These are phyloP conservation scores for Triticum dicoccoides DNA, from an alignment of 176 grass and related monocot species.

Conservation along the genomic window DNA sequence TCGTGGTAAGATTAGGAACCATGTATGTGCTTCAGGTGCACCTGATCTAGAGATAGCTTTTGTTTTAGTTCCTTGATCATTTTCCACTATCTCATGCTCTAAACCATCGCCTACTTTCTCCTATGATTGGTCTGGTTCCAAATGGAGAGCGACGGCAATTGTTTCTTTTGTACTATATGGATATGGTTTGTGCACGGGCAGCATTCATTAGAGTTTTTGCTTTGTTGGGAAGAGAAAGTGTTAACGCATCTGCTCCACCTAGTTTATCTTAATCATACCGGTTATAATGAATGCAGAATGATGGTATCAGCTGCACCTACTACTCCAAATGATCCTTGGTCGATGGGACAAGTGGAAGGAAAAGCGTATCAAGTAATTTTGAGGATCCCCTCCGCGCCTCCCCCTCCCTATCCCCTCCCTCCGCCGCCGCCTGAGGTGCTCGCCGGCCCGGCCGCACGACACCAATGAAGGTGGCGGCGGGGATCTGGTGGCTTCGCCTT, in stretches of 20 bases:
- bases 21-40: conserved; percentile 40
- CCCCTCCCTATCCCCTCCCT: too few species aligned
- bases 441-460: too few species aligned
- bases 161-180: too few species aligned
- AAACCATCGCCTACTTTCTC: not conserved
- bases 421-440: too few species aligned
- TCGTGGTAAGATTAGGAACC: conserved; percentile 19
- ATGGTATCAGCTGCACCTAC: conserved; percentile 21
- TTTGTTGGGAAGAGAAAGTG: conserved; percentile 4
- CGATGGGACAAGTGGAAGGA: not conserved
- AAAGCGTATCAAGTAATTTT: not conserved
- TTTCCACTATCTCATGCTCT: not conserved
- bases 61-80: not conserved
- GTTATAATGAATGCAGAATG: not conserved
- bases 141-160: not conserved
- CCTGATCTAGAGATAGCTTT: conserved; percentile 30
- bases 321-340: conserved; percentile 30
- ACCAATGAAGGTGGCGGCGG: too few species aligned
- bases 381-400: too few species aligned
- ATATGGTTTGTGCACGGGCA: too few species aligned
- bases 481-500: too few species aligned
- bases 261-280: not conserved
- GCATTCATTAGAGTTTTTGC: not conserved
- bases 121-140: conserved; percentile 25
- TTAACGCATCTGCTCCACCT: conserved; percentile 7